Percentiles rank a stretch among this genome's conserved stretches.
Evolutionary conservation across 2,329 filamentous ascomycete species (phyloP).

Genomic region (Fusarium sp.): DNA sequence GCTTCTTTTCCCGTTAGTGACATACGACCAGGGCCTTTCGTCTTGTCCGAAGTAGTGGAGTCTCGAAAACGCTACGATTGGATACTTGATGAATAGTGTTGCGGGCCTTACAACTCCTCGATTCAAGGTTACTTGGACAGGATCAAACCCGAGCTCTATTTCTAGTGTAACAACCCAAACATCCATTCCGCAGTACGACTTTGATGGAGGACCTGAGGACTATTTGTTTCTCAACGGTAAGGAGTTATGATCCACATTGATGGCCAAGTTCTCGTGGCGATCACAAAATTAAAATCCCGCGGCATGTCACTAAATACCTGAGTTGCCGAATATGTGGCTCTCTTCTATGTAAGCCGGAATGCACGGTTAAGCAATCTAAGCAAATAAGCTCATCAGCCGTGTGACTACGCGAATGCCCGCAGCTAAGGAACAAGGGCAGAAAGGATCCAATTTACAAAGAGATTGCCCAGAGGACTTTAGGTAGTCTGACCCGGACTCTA

Average conservation of each 20-base stretch:
- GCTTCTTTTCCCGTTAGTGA: conserved; percentile 4
- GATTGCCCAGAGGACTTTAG: conserved; percentile 29
- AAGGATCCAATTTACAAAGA: conserved; percentile 37
- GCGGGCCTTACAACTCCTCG: conserved; percentile 15
- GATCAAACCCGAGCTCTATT: conserved; percentile 21
- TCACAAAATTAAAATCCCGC: neutral
- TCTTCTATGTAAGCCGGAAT: conserved; percentile 18
- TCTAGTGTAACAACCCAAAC: conserved; percentile 3
- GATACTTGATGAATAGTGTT: conserved; percentile 17
- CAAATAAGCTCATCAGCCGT: conserved; percentile 39
- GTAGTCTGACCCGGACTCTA: conserved; percentile 1
- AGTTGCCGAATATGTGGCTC: neutral
- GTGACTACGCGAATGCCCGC: conserved; percentile 22
- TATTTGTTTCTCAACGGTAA: neutral
- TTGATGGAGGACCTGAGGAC: neutral
- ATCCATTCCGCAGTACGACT: conserved; percentile 8
- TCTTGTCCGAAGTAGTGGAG: conserved; percentile 14
- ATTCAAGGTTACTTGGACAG: conserved; percentile 22
- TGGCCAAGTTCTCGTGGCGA: neutral
- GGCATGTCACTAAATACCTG: neutral
- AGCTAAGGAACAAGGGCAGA: conserved; percentile 14
- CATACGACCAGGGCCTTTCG: neutral
- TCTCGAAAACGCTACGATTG: conserved; percentile 2
- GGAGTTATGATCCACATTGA: neutral
- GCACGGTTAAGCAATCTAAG: conserved; percentile 23